Base-by-base conservation (phyloP, 2,329 filamentous ascomycete species). In the Cladophialophora psammophila region DNA sequence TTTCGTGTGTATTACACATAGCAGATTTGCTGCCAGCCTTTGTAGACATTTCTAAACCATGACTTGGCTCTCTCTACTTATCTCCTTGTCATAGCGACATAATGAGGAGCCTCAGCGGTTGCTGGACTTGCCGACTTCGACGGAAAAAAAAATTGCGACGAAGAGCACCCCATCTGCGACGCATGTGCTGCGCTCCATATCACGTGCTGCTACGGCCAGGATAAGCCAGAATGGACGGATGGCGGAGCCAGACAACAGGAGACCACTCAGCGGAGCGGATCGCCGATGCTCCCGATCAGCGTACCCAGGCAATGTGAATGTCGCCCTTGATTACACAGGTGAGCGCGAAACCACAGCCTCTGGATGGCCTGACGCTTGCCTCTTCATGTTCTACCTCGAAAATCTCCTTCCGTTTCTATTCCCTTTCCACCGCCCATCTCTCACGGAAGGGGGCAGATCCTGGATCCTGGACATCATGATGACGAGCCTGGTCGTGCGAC, bases 131-230 rank as follows among this genome's bases (percentile, higher is more conserved):
- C 72, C 83, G 86, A 26, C 79, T 88, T 10, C 83, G 87, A 20
- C 85, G 85, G 71, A 89, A 89, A 73, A 88, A 89, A 89, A 73
- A 88, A 87, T 72, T 89, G 87, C 74, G 85, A 88, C 69, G 84
- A 87, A 73, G 78, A 72, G 31, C 81, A 79, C 1, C 86, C 86
- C 10, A 73, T 81, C 9, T 89, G 87, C 75, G 77, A 81, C 5
- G 77, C 74, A 40, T 89, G 87, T 76, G 74, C 76, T 13, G 74
- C 78, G 1, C 81, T 89, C n/a, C 80, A 84, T 57, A 88, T 89
- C 64, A 82, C 81, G 18, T 89, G 87, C 73, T 75, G 85, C 66
- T 87, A 83, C 71, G 76, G 78, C 66, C 79, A 84, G 1, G 57
- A 59, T 2, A 88, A 85, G 74, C 85, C 86, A 13, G 82, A 83